Evolutionary conservation across 2,329 filamentous ascomycete genomes (phyloP), one percentile per base, ranked within the genome.

Genomic region (Colletotrichum orbiculare): DNA sequence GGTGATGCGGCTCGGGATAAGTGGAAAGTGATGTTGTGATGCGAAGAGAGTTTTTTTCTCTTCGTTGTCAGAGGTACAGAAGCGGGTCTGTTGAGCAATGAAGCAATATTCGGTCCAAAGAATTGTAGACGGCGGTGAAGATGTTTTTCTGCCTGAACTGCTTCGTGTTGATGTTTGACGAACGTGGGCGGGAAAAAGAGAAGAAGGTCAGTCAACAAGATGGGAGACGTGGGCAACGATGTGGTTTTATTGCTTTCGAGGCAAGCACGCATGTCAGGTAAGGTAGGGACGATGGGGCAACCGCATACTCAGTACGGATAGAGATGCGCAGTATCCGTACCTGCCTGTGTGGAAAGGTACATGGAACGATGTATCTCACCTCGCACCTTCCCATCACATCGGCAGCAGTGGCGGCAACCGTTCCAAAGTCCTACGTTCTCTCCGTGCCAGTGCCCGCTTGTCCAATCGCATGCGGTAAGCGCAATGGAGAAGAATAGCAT

Each of bases 91-190:
- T 6, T 25, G 13, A 43, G 42, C 56, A 60, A 61, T 38, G 49
- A 64, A 65, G 58, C 47, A 47, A 66, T 66, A 66, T 48, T 53
- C 41, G 11, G 53, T 62, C 53, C 63, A 58, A 63, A 66, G 37
- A 38, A 49, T 48, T 62, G 54, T 57, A 54, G 61, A 60, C 63
- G 62, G 50, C 52, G 17, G 58, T 66, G 63, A 63, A 42, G 46
- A 66, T 63, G 58, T 66, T 61, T 54, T 12, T 34, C 48, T 60
- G 61, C 37, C 56, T 53, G 57, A 52, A 45, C 45, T 61, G 62
- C 50, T 65, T 54, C 13, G 13, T 65, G 62, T 42, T 53, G 52
- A 66, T 63, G 58, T 53, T 63, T 37, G 47, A 53, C 46, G 52
- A 13, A 15, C 43, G 53, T 53, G 59, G 13, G n/a, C 59, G 59